Evolutionary conservation across 768 basidiomycete species (phyloP), one percentile per base, ranked within the genome.

Genomic region (Boletales sp.): DNA sequence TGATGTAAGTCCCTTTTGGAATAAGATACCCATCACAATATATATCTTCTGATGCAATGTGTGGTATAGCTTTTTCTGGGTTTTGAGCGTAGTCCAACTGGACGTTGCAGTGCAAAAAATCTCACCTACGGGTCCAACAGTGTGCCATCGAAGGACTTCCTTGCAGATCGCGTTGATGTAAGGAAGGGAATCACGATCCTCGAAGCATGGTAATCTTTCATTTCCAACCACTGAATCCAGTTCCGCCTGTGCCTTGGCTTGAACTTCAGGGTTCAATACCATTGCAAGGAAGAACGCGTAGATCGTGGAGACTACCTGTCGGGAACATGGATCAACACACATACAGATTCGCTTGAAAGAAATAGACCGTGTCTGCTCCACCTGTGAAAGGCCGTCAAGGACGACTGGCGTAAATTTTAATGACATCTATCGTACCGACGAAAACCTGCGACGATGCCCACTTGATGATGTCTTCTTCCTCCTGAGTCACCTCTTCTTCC

Each of bases 341-440:
- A 76, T 1, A 28, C 25, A 28, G 74, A 61, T 19, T 50, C 54
- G 1, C 70, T 72, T 48, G 75, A 60, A 4, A 70, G 68, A 33
- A 14, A 21, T 6, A 4, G 48, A 59, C 59, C 42, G 80, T 81
- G 53, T 81, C 80, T 0, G 79, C 75, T 9, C 74, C 78, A 46
- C 73, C 63, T 53, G 34, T 4, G 15, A 42, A 44, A 8, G 15
- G 6, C n/a, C 4, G n/a, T 53, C 17, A 46, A n/a, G 25, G 25
- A 28, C 7, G 25, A 7, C 25, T 7, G 4, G 25, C 6, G 21
- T 28, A 28, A 7, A 28, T 28, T 28, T 3, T 34, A 34, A 1
- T 34, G 7, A 13, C 33, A 33, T 14, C 4, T 1, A 15, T 32
- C 51, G 9, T 34, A 49, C 61, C 61, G 4, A 58, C 41, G 46